Percentiles rank a stretch among this genome's conserved stretches.
These are phyloP conservation scores for Amanita rubescens DNA, from an alignment of 768 basidiomycete genomes.

Conservation along the genomic window DNA sequence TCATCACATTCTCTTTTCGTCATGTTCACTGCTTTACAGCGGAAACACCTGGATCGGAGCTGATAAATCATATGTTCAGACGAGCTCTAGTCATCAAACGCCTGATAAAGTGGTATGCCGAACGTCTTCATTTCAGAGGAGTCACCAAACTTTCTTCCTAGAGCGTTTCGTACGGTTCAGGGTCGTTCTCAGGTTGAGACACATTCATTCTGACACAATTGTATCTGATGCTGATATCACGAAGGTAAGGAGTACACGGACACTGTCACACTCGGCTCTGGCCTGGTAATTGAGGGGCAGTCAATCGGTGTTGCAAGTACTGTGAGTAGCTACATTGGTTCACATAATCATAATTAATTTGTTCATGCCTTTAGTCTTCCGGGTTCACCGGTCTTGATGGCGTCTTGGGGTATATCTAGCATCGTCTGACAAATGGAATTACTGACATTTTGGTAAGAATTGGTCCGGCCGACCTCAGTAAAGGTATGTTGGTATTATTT, in stretches of 20 bases:
- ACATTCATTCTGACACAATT: background rate
- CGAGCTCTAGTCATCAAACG: conserved; percentile 33
- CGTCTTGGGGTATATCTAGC: conserved; percentile 45
- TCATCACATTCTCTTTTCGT: no score
- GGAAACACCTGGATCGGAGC: conserved; percentile 42
- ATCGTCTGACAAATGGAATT: background rate
- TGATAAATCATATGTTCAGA: conserved; percentile 34
- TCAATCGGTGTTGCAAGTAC: conserved; percentile 57
- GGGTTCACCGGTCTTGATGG: conserved; percentile 54
- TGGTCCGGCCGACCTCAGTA: conserved; percentile 52
- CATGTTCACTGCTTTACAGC: background rate
- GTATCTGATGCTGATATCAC: no score
- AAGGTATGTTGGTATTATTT: conserved; percentile 19
- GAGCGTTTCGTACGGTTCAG: conserved; percentile 55
- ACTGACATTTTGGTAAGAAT: conserved; percentile 30
- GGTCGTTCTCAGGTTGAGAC: conserved; percentile 45
- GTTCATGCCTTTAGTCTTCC: conserved; percentile 16
- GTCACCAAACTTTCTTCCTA: conserved; percentile 14
- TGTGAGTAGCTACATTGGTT: background rate
- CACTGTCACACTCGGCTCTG: conserved; percentile 43
- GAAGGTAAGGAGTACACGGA: conserved; percentile 44
- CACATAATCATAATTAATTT: background rate
- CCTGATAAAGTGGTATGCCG: conserved; percentile 25
- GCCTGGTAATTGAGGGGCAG: conserved; percentile 40
- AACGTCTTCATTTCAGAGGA: conserved; percentile 1